These are phyloP conservation scores for Schizochytrium sp. DNA, from an alignment of 108 stramenopile genomes.

Conservation along the genomic window DNA sequence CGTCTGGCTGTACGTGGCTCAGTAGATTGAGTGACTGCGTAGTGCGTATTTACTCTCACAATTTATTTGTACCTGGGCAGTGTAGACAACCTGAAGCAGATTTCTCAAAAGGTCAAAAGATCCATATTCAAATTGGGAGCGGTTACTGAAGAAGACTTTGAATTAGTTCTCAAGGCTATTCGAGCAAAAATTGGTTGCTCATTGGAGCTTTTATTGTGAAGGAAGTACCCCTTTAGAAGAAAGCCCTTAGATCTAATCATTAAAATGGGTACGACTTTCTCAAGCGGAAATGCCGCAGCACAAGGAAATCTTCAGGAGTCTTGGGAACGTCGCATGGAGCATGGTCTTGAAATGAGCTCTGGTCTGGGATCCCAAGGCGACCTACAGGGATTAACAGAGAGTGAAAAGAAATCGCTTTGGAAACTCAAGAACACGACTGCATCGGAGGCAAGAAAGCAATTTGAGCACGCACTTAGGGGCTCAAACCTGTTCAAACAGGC, in stretches of 20 bases:
- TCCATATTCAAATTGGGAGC: too few relatives aligned
- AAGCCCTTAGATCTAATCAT: neutral
- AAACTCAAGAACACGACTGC: neutral
- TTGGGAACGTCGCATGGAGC: neutral
- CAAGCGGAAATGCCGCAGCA: neutral
- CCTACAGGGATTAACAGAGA: neutral
- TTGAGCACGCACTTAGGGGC: neutral
- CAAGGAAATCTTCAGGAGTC: neutral
- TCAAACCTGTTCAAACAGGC: neutral
- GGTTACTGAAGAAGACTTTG: too few relatives aligned
- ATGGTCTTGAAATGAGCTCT: neutral
- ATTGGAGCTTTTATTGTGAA: too few relatives aligned
- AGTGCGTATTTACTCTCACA: too few relatives aligned
- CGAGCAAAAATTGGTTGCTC: too few relatives aligned
- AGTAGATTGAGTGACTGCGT: too few relatives aligned
- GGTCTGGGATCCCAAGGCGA: neutral
- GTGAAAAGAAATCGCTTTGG: neutral
- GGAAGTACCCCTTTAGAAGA: too few relatives aligned
- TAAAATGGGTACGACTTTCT: neutral
- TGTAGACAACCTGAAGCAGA: too few relatives aligned
- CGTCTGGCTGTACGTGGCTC: too few relatives aligned
- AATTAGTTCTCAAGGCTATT: too few relatives aligned
- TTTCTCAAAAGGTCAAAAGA: too few relatives aligned
- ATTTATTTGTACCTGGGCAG: too few relatives aligned
- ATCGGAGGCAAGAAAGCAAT: constrained; percentile 10